A percentile compares a stretch with the other conserved stretches of the same genome.
These are phyloP conservation scores for Arthrinium puccinioides DNA, from an alignment of 2,329 filamentous ascomycete species.

Conservation along the genomic window DNA sequence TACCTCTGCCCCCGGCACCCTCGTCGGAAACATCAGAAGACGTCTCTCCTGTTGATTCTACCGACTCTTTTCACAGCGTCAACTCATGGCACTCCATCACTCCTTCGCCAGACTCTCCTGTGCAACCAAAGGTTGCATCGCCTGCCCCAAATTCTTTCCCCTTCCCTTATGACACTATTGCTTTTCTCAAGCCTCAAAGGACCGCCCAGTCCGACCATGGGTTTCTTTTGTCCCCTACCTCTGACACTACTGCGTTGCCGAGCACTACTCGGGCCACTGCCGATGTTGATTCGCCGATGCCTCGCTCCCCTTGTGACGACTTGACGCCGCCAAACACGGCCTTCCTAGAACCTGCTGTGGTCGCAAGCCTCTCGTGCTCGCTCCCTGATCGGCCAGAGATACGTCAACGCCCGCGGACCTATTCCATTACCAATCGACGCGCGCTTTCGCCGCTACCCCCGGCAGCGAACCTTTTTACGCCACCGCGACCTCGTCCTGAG, in stretches of 20 bases:
- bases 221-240: constrained; percentile 23
- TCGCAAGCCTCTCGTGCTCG: constrained; percentile 15
- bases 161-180: constrained; percentile 33
- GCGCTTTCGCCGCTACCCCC: constrained; percentile 62
- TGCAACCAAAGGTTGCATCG: constrained; percentile 28
- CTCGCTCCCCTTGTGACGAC: constrained; percentile 5
- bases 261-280: constrained; percentile 19
- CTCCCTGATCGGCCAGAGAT: constrained; percentile 30
- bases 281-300: constrained; percentile 15
- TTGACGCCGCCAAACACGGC: constrained; percentile 3
- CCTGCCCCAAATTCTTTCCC: constrained; percentile 21
- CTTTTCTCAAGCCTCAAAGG: constrained; percentile 22
- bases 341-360: constrained; percentile 2
- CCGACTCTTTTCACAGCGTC: constrained; percentile 48
- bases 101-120: constrained; percentile 37
- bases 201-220: constrained; percentile 24
- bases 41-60: constrained; percentile 36
- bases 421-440: constrained; percentile 44
- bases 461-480: constrained; percentile 57
- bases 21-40: constrained; percentile 19
- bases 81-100: constrained; percentile 42
- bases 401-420: constrained; percentile 45
- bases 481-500: constrained; percentile 30
- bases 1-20: constrained; percentile 9
- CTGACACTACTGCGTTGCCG: constrained; percentile 20